Conservation (phyloP, 2,329 filamentous ascomycete genomes). For the Laburnicola sp. region DNA sequence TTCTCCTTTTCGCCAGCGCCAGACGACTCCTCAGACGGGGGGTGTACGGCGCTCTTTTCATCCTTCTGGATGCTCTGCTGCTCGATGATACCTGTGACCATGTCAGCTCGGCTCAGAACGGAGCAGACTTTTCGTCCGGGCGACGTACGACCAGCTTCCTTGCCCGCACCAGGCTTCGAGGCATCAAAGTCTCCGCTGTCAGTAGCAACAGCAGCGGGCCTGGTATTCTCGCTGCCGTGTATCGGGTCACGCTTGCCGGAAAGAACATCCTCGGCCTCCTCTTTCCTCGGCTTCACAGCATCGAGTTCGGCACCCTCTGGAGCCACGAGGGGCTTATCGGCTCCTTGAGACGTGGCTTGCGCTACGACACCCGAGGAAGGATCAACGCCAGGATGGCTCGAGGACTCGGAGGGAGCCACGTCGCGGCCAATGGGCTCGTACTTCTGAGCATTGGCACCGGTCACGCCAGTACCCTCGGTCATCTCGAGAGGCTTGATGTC, state of each 20-base stretch:
- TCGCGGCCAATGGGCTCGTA: slow-evolving; percentile 34
- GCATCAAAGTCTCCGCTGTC: slow-evolving; percentile 70
- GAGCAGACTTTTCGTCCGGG: slow-evolving; percentile 15
- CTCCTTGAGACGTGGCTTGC: slow-evolving; percentile 42
- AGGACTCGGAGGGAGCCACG: slow-evolving; percentile 32
- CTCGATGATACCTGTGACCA: slow-evolving; percentile 55
- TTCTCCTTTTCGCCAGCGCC: slow-evolving; percentile 44
- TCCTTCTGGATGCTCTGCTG: slow-evolving; percentile 54
- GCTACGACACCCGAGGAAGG: slow-evolving; percentile 23
- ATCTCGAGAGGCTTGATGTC: slow-evolving; percentile 24
- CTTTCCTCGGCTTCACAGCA: slow-evolving; percentile 22
- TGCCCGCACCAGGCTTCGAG: slow-evolving; percentile 59
- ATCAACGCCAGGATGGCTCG: slow-evolving; percentile 21
- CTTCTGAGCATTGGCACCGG: slow-evolving; percentile 16
- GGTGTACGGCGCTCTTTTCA: slow-evolving; percentile 25
- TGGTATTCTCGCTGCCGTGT: slow-evolving; percentile 21
- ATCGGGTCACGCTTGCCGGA: background rate
- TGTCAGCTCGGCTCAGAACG: slow-evolving; percentile 40
- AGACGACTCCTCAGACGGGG: slow-evolving; percentile 16
- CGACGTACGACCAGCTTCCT: slow-evolving; percentile 62
- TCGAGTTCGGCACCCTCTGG: slow-evolving; percentile 37
- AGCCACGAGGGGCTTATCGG: slow-evolving; percentile 33
- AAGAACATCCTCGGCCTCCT: slow-evolving; percentile 22
- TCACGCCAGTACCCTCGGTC: slow-evolving; percentile 36
- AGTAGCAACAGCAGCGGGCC: slow-evolving; percentile 56